Base-by-base conservation (phyloP, 352 stramenopile genomes). In the Pythium coloratum region DNA sequence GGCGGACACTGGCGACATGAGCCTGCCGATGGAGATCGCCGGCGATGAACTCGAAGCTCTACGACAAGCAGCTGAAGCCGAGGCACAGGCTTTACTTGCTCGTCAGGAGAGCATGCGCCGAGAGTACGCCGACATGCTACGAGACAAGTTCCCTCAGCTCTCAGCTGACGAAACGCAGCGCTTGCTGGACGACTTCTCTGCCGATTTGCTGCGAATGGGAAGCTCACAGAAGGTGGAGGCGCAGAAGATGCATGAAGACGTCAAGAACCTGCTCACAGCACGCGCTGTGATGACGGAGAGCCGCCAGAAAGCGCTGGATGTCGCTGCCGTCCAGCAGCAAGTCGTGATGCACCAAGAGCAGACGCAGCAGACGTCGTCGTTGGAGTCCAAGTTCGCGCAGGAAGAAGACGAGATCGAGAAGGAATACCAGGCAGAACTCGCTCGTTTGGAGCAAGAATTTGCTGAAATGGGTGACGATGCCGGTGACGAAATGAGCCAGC, bases 331-430 rank as follows among this genome's bases (percentile, higher is more conserved):
- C 10, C 34, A 64, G 13, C 47, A 70, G 4, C 62, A 86, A 26
- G 40, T 79, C 6, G 77, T 64, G 20, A 83, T 90, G 40, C 78
- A 89, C 51, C 59, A 81, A 47, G 81, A 86, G 24, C 90, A 91
- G 51, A 66, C 80, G 7, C 71, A 74, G 28, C 76, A 88, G 54
- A 60, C 82, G 9, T 74, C 81, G 2, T 67, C 55, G 10, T 33
- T 92, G 38, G 77, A 90, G 38, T 63, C 78, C 40, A 78, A 92
- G 55, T 92, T 87, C 49, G 71, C 50, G 30, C 53, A 66, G 62
- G 65, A 68, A 49, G 63, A 68, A 47, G 59, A 73, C 9, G 76
- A 77, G 34, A 70, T 73, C 20, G 70, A 76, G 49, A 56, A 46
- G 10, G 49, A 60, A 9, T 70, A 74, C 55, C 80, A 76, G 24